Evolutionary conservation across 768 basidiomycete genomes (phyloP).

Genomic region (Leccinellum luteum): DNA sequence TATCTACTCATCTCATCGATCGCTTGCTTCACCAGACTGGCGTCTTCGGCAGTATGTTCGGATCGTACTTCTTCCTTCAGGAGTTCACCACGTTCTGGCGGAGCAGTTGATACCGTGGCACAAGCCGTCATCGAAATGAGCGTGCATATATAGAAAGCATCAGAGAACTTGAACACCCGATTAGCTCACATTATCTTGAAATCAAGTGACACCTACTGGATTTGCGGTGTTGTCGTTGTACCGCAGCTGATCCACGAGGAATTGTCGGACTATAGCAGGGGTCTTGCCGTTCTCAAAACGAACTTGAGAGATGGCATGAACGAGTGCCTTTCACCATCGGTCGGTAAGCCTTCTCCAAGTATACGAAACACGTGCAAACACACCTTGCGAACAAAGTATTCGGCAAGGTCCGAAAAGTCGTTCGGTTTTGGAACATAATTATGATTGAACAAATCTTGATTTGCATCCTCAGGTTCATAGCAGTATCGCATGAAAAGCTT

Average conservation of each 20-base stretch:
- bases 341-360: conserved; percentile 4
- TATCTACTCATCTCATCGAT: conserved; percentile 85
- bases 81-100: conserved; percentile 80
- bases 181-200: conserved; percentile 1
- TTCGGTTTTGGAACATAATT: conserved; percentile 94
- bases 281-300: conserved; percentile 87
- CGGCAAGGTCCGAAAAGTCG: conserved; percentile 86
- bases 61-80: conserved; percentile 63
- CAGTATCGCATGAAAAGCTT: conserved; percentile 91
- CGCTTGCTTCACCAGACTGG: conserved; percentile 68
- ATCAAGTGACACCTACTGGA: conserved; percentile 49
- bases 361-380: conserved; percentile 1
- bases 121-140: conserved; percentile 81
- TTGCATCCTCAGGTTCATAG: conserved; percentile 81
- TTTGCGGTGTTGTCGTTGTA: conserved; percentile 96
- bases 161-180: conserved; percentile 63
- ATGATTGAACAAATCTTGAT: conserved; percentile 81
- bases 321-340: conserved; percentile 53
- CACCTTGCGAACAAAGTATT: conserved; percentile 96
- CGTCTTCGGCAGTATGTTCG: conserved; percentile 68
- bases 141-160: conserved; percentile 86
- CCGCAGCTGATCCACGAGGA: conserved; percentile 88
- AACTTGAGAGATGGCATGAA: conserved; percentile 81
- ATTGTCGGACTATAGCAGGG: conserved; percentile 79
- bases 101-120: conserved; percentile 69